Evolutionary conservation across 2,329 filamentous ascomycete species (phyloP), one percentile per base, ranked within the genome.

Genomic region (Aspergillus sp.): DNA sequence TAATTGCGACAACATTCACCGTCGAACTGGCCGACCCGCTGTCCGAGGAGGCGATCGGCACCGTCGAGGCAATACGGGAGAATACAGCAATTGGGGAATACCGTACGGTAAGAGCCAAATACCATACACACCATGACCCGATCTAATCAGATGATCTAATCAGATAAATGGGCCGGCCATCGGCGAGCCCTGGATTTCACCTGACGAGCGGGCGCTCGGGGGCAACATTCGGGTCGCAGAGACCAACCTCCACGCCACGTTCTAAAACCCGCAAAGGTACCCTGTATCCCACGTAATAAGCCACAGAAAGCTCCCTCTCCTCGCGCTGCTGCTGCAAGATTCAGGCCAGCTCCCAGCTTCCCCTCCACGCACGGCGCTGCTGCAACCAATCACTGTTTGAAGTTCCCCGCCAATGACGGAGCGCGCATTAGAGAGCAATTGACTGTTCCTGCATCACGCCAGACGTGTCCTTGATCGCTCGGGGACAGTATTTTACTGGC

Each of bases 101-200:
- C 35, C 15, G 35, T 37, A 37, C 35, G 12, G 35, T 37, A 37
- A 37, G 35, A n/a, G 12, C 12, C 5, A 37, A 37, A 37, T 37
- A 37, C 35, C 12, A 12, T 14, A 37, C 35, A n/a, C 12, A n/a
- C 7, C 12, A 37, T 37, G 56, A 41, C 8, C 59, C 52, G 24
- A 66, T 65, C 64, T 66, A 62, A 67, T 67, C 65, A 63, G 64
- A 66, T 67, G 61, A 67, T 67, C 65, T 67, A 66, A 67, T 67
- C 65, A 66, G 64, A 67, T 67, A 64, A 58, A 41, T 39, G 39
- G 11, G 48, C 56, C 64, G 60, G 64, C 61, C 31, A 57, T 56
- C 62, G 64, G 64, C 63, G 62, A 55, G 40, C 27, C 47, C 35
- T 40, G 55, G 19, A 27, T 40, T 6, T 54, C 45, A 50, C 49